Percentiles rank a stretch among this genome's conserved stretches.
These are phyloP conservation scores for Diaporthe helianthi DNA, from an alignment of 2,329 filamentous ascomycete genomes.

Conservation along the genomic window DNA sequence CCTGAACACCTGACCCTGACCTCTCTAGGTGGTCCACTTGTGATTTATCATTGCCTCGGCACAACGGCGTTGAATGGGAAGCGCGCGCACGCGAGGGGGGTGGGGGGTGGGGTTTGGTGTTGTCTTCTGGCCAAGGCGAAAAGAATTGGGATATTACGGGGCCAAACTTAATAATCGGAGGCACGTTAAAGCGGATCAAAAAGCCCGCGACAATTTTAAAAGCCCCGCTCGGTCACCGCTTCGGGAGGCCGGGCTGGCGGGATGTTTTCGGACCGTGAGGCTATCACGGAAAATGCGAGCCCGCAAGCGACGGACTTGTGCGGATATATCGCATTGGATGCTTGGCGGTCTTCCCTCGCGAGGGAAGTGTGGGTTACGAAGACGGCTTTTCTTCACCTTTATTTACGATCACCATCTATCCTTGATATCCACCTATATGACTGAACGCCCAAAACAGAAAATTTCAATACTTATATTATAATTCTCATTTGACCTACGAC, in stretches of 20 bases:
- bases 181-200: background rate
- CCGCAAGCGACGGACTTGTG: background rate
- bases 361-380: background rate
- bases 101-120: background rate
- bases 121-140: background rate
- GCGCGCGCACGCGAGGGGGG: no score
- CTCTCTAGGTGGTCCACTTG: background rate
- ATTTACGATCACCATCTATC: background rate
- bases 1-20: conserved; percentile 19
- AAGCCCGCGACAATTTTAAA: conserved; percentile 1
- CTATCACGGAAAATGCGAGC: background rate
- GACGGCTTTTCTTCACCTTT: background rate
- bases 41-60: background rate
- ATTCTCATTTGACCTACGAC: background rate
- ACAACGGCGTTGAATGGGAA: background rate
- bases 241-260: background rate
- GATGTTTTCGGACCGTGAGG: background rate
- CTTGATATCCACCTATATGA: conserved; percentile 17
- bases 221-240: background rate
- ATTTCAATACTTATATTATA: background rate
- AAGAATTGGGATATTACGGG: background rate
- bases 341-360: background rate
- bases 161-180: background rate
- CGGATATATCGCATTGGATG: background rate
- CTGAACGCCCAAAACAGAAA: background rate